Evolutionary conservation across 495 filamentous ascomycete genomes (phyloP).

Genomic region (Lepidopterella palustris): DNA sequence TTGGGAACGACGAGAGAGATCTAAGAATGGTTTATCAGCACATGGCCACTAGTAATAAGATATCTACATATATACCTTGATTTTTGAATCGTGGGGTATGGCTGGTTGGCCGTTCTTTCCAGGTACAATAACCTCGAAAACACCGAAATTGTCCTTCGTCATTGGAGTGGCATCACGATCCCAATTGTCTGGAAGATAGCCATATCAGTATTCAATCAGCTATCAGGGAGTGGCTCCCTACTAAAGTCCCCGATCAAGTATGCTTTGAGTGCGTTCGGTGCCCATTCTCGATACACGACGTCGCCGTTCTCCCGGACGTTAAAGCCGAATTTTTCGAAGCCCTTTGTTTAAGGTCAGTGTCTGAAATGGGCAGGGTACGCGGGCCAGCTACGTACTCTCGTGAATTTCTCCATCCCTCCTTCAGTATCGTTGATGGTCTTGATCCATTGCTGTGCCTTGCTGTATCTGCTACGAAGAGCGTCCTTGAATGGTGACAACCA

Average conservation of each 20-base stretch:
- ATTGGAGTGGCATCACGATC: constrained; percentile 73
- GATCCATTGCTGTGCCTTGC: constrained; percentile 83
- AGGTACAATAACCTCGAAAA: constrained; percentile 77
- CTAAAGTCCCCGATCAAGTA: constrained; percentile 96
- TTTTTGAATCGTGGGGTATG: constrained; percentile 87
- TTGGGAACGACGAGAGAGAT: constrained; percentile 76
- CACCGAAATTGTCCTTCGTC: constrained; percentile 77
- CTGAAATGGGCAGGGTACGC: neutral
- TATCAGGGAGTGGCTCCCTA: constrained; percentile 37
- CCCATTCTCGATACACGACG: constrained; percentile 93
- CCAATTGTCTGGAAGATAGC: constrained; percentile 65
- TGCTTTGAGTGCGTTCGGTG: constrained; percentile 76
- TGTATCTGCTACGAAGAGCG: constrained; percentile 66
- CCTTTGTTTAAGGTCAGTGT: constrained; percentile 44
- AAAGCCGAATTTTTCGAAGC: constrained; percentile 80
- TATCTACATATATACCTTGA: constrained; percentile 59
- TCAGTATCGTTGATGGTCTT: constrained; percentile 73
- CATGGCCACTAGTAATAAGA: constrained; percentile 8
- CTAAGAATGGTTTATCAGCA: constrained; percentile 41
- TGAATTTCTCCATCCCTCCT: constrained; percentile 89
- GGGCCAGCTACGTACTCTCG: constrained; percentile 50
- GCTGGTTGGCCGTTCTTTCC: constrained; percentile 66
- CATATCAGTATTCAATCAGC: neutral
- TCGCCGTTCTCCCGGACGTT: constrained; percentile 71
- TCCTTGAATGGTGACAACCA: constrained; percentile 83